Conservation (phyloP, 1,284 basidiomycete species). For the Schizophyllum commune region DNA sequence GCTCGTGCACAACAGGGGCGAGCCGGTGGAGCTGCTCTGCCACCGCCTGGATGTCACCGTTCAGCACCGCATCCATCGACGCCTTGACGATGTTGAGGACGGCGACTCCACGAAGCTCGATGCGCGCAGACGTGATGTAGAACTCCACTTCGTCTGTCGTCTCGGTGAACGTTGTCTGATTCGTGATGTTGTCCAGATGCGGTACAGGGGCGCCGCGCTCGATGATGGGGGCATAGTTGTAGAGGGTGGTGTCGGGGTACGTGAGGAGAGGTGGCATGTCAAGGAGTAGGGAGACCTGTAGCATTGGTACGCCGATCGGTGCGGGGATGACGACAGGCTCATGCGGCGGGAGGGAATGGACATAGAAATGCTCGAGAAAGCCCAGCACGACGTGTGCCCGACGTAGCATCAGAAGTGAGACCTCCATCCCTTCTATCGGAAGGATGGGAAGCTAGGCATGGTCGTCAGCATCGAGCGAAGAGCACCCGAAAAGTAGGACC, state of each 20-base stretch:
- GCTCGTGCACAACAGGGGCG: constrained; percentile 63
- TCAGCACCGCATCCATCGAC: neutral
- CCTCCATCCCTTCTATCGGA: constrained; percentile 31
- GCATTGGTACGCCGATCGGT: constrained; percentile 75
- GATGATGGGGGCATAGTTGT: constrained; percentile 73
- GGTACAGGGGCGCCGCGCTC: constrained; percentile 47
- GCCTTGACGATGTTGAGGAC: constrained; percentile 38
- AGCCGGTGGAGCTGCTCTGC: constrained; percentile 47
- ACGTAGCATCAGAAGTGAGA: constrained; percentile 33
- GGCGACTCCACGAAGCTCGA: constrained; percentile 83
- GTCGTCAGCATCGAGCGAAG: no score
- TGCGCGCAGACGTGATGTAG: constrained; percentile 78
- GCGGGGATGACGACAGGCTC: constrained; percentile 56
- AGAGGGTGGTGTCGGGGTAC: constrained; percentile 93
- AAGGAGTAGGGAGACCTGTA: constrained; percentile 68
- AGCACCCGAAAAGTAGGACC: constrained; percentile 19
- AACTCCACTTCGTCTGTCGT: constrained; percentile 84
- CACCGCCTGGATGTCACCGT: constrained; percentile 48
- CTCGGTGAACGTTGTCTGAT: constrained; percentile 73
- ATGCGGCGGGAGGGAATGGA: constrained; percentile 63
- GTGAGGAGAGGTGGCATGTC: constrained; percentile 90
- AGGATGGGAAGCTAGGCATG: constrained; percentile 59
- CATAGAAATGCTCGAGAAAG: constrained; percentile 86
- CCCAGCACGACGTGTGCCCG: constrained; percentile 86
- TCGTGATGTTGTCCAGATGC: constrained; percentile 51